Conservation (phyloP, 2,329 filamentous ascomycete genomes). For the Beauveria scarabaeidicola region DNA sequence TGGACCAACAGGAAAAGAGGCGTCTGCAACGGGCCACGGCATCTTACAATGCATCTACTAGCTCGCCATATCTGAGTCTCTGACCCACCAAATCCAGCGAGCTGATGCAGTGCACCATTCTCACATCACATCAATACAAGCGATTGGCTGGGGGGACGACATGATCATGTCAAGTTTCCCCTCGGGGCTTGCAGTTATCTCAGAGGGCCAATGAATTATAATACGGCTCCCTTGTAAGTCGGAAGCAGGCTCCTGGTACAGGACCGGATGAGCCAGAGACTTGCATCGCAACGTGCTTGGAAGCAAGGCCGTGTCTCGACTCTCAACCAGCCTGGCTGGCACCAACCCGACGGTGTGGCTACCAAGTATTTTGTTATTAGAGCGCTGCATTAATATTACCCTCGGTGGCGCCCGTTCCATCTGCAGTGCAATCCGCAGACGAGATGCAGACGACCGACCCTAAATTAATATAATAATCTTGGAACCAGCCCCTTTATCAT, state of each 20-base stretch:
- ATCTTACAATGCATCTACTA: neutral
- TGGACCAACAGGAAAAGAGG: neutral
- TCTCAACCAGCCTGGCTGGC: too few species aligned
- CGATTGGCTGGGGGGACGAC: neutral
- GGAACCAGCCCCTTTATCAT: neutral
- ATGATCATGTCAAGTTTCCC: neutral
- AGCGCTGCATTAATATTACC: constrained; percentile 7
- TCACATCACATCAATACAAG: neutral
- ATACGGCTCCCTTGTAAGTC: too few species aligned
- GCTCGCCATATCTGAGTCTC: neutral
- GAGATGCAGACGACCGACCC: neutral
- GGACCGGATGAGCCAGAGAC: too few species aligned
- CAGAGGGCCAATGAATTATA: neutral
- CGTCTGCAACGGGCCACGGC: constrained; percentile 1
- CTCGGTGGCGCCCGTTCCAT: constrained; percentile 5
- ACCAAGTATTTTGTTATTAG: too few species aligned
- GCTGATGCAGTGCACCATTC: neutral
- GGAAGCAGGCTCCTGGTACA: too few species aligned
- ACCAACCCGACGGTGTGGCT: too few species aligned
- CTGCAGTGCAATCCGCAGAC: neutral
- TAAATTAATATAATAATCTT: neutral
- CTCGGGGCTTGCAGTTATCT: neutral
- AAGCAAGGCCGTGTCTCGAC: too few species aligned
- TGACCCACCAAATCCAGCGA: neutral
- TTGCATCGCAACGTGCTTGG: too few species aligned